Conservation (phyloP, 2,329 filamentous ascomycete genomes). For the Stemphylium lycopersici region DNA sequence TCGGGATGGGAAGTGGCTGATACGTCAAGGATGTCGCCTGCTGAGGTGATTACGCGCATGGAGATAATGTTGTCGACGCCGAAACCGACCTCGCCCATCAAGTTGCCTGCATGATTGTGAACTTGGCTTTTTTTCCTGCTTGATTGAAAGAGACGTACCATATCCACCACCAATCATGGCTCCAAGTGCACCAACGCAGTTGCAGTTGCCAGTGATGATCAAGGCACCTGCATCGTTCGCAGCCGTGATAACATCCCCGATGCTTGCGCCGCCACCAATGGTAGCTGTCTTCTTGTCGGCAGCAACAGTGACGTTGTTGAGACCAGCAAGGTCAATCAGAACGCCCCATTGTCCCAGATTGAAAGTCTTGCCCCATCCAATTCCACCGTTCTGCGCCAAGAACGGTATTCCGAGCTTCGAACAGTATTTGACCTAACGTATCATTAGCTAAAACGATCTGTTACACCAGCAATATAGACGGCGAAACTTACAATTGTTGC, state of each 20-base stretch:
- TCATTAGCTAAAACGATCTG: background rate
- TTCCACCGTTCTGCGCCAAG: slow-evolving; percentile 37
- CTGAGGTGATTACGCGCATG: slow-evolving; percentile 31
- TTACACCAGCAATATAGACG: background rate
- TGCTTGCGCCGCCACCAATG: slow-evolving; percentile 43
- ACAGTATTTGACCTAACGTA: slow-evolving; percentile 31
- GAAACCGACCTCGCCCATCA: slow-evolving; percentile 61
- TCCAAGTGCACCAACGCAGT: slow-evolving; percentile 39
- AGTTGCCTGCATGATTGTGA: slow-evolving; percentile 45
- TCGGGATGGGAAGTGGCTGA: slow-evolving; percentile 30
- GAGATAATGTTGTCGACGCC: slow-evolving; percentile 57
- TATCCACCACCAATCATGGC: slow-evolving; percentile 59
- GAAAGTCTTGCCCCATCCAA: slow-evolving; percentile 37
- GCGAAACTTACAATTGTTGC: slow-evolving; percentile 21
- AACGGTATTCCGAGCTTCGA: slow-evolving; percentile 26
- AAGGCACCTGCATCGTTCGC: slow-evolving; percentile 45
- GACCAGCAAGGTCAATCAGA: slow-evolving; percentile 37
- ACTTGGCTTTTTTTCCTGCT: background rate
- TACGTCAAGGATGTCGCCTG: slow-evolving; percentile 40
- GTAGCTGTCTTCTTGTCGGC: slow-evolving; percentile 31
- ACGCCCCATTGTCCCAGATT: slow-evolving; percentile 29
- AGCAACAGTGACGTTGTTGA: slow-evolving; percentile 34
- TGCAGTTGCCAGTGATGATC: slow-evolving; percentile 40
- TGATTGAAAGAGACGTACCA: slow-evolving; percentile 32
- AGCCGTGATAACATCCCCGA: slow-evolving; percentile 46